Conservation (phyloP, 2,329 filamentous ascomycete species). For the Fusarium miscanthi region DNA sequence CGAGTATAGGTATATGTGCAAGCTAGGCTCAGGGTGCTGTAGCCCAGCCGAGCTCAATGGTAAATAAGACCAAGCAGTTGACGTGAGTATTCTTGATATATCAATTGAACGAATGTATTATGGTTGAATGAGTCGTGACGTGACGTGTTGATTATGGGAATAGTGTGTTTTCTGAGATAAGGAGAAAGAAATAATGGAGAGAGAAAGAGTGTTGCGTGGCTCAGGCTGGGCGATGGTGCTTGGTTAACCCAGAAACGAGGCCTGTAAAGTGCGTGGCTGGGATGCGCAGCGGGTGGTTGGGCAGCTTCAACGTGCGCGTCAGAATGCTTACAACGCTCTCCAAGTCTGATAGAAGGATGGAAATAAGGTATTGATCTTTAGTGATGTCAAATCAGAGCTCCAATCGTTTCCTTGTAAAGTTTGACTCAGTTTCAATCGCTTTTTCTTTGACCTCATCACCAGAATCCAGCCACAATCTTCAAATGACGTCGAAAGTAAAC, state of each 20-base stretch:
- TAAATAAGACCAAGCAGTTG: conserved; percentile 22
- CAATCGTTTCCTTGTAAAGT: not conserved
- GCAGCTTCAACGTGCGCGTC: conserved; percentile 20
- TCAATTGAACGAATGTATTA: not conserved
- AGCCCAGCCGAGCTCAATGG: conserved; percentile 43
- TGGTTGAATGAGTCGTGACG: not conserved
- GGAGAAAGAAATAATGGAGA: conserved; percentile 3
- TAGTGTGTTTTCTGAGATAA: not conserved
- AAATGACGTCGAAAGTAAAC: conserved; percentile 51
- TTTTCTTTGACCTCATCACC: not conserved
- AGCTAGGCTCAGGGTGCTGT: conserved; percentile 44
- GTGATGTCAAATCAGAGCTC: not conserved
- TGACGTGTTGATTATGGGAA: not conserved
- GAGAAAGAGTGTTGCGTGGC: conserved; percentile 22
- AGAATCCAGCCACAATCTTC: not conserved
- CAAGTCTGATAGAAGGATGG: not conserved
- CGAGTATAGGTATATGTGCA: conserved; percentile 6
- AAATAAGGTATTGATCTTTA: not conserved
- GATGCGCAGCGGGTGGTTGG: conserved; percentile 37
- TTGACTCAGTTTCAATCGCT: not conserved
- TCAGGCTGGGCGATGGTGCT: conserved; percentile 28
- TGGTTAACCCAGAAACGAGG: conserved; percentile 48
- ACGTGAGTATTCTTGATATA: not conserved
- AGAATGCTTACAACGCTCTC: not conserved
- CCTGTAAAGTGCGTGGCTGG: conserved; percentile 44